A percentile compares a stretch with the other conserved stretches of the same genome.
Evolutionary conservation across 441 rosid species (phyloP).

Genomic region (Arabidopsis lyrata): DNA sequence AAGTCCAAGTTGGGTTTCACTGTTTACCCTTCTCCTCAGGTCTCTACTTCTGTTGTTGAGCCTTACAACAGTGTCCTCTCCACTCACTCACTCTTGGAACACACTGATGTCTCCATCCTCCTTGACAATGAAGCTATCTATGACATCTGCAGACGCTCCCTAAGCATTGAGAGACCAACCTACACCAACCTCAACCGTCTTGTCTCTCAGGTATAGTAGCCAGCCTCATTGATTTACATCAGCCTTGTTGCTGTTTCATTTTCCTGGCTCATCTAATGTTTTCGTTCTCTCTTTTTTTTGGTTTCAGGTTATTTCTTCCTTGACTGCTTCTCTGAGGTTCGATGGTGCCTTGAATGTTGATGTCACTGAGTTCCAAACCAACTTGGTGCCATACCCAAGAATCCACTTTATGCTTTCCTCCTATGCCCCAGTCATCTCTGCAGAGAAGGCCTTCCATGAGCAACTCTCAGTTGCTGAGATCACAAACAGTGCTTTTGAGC

Average conservation of each 20-base stretch:
- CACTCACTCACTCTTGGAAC: conserved; percentile 66
- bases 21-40: conserved; percentile 73
- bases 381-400: conserved; percentile 93
- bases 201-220: conserved; percentile 68
- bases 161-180: conserved; percentile 86
- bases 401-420: conserved; percentile 97
- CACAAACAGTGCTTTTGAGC: conserved; percentile 53
- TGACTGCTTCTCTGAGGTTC: conserved; percentile 87
- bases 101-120: conserved; percentile 79
- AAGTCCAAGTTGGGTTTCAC: conserved; percentile 73
- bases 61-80: conserved; percentile 78
- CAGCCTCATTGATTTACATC: too few relatives aligned
- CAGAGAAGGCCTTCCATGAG: conserved; percentile 78
- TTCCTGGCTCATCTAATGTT: neutral
- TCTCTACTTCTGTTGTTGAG: conserved; percentile 69
- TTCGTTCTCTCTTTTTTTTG: neutral
- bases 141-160: conserved; percentile 89
- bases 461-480: conserved; percentile 78
- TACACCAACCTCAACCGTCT: conserved; percentile 91
- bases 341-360: conserved; percentile 94
- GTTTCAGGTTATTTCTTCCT: conserved; percentile 76
- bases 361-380: conserved; percentile 92
- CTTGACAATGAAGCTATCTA: conserved; percentile 91
- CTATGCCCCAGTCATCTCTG: conserved; percentile 88
- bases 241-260: neutral